phyloP scores from a whole-genome alignment of 169 alveolate genomes.

The Cryptosporidium meleagridis region DNA sequence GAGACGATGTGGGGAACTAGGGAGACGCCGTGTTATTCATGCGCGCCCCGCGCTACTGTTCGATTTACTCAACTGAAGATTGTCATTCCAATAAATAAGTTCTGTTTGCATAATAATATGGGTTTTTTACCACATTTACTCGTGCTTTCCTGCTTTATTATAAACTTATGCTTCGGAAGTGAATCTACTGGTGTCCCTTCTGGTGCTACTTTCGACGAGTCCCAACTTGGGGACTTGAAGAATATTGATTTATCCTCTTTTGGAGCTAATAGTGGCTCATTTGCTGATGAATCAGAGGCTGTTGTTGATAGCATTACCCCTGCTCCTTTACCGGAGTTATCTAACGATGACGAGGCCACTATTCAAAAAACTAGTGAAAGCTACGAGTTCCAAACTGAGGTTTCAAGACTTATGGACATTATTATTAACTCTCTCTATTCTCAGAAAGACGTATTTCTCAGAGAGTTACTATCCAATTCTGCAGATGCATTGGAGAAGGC shows the following conservation, averaged over 20 bases:
- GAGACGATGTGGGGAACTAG: constrained; percentile 15
- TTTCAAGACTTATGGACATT: constrained; percentile 98
- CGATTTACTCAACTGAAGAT: not conserved
- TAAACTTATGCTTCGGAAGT: constrained; percentile 8
- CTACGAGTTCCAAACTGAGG: constrained; percentile 97
- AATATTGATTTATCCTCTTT: not conserved
- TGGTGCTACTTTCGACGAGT: constrained; percentile 13
- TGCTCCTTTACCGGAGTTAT: constrained; percentile 21
- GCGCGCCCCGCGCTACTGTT: constrained; percentile 5
- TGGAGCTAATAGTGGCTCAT: not conserved
- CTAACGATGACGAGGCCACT: constrained; percentile 40
- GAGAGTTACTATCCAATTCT: constrained; percentile 99
- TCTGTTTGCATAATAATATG: not conserved
- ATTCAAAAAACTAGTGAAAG: constrained; percentile 78
- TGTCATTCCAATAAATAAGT: constrained; percentile 1
- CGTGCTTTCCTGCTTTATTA: not conserved
- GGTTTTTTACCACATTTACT: not conserved
- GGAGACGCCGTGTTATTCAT: constrained; percentile 17
- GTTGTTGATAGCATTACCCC: constrained; percentile 31
- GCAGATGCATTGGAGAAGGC: constrained; percentile 99
- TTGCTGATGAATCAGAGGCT: not conserved
- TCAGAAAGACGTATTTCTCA: constrained; percentile 97
- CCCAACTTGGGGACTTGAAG: not conserved
- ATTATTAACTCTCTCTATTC: constrained; percentile 98
- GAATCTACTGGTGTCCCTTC: constrained; percentile 38